Evolutionary conservation across 1,284 basidiomycete species (phyloP).

Genomic region (Schizophyllum commune): DNA sequence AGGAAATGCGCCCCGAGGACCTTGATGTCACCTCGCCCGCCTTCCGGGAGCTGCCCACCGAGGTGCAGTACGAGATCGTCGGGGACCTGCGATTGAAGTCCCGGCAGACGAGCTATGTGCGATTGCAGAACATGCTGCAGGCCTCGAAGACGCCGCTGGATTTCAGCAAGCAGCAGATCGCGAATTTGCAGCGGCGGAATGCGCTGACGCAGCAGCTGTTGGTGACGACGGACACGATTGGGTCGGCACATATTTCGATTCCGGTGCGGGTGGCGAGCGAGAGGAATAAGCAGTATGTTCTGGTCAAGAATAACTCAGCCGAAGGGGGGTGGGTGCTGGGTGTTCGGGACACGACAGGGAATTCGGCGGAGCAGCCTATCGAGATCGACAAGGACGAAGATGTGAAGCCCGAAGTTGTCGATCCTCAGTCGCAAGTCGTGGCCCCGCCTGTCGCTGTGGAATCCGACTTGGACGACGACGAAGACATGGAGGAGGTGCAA

Average conservation of each 20-base stretch:
- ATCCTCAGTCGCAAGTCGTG: constrained; percentile 23
- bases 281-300: constrained; percentile 88
- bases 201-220: constrained; percentile 92
- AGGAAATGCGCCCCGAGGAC: constrained; percentile 88
- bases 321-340: constrained; percentile 94
- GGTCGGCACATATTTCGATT: constrained; percentile 83
- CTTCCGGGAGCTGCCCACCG: constrained; percentile 91
- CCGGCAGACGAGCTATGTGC: constrained; percentile 87
- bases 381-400: constrained; percentile 54
- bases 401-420: constrained; percentile 3
- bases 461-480: constrained; percentile 36
- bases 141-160: constrained; percentile 82
- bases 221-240: constrained; percentile 88
- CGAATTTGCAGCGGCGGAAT: constrained; percentile 86
- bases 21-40: constrained; percentile 83
- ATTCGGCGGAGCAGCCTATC: constrained; percentile 68
- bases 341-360: constrained; percentile 71
- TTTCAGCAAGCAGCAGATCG: constrained; percentile 93
- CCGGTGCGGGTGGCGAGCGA: constrained; percentile 92
- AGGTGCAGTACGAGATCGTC: constrained; percentile 97
- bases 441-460: constrained; percentile 48
- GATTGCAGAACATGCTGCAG: constrained; percentile 86
- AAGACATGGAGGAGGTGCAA: constrained; percentile 70
- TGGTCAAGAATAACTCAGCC: constrained; percentile 83
- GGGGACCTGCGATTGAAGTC: constrained; percentile 93